Percentiles rank a stretch among this genome's conserved stretches.
Conservation (phyloP, 108 stramenopile species). For the Asterionellopsis glacialis region DNA sequence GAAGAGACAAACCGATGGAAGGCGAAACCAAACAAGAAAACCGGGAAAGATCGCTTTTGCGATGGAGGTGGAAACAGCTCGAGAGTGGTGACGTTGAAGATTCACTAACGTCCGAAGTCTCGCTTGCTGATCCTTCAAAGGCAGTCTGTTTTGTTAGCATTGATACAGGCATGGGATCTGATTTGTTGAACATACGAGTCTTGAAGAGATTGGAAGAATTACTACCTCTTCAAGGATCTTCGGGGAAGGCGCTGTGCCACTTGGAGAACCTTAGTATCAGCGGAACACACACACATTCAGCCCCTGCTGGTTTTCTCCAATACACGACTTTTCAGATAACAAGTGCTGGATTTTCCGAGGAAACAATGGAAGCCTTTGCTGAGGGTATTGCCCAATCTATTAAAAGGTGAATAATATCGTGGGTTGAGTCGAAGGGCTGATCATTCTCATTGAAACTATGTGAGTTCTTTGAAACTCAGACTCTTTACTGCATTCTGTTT, state of each 20-base stretch:
- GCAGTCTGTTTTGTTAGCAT: conserved; percentile 48
- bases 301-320: conserved; percentile 56
- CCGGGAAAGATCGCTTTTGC: background rate
- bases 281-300: conserved; percentile 65
- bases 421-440: background rate
- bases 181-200: conserved; percentile 32
- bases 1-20: conserved; percentile 1
- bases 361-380: conserved; percentile 40
- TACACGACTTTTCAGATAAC: conserved; percentile 55
- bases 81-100: background rate
- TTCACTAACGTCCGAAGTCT: conserved; percentile 3
- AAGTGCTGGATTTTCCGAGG: conserved; percentile 33
- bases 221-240: conserved; percentile 2
- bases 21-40: background rate
- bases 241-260: conserved; percentile 12
- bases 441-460: background rate
- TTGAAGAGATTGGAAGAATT: conserved; percentile 20
- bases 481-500: background rate
- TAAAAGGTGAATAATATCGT: background rate
- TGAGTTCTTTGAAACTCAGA: background rate
- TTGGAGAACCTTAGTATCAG: conserved; percentile 20
- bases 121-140: conserved; percentile 13
- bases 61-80: background rate
- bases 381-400: conserved; percentile 41
- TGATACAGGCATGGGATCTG: conserved; percentile 45